Percentiles rank a stretch among this genome's conserved stretches.
Evolutionary conservation across 2,329 filamentous ascomycete species (phyloP).

Genomic region (Didymella arachidicola): DNA sequence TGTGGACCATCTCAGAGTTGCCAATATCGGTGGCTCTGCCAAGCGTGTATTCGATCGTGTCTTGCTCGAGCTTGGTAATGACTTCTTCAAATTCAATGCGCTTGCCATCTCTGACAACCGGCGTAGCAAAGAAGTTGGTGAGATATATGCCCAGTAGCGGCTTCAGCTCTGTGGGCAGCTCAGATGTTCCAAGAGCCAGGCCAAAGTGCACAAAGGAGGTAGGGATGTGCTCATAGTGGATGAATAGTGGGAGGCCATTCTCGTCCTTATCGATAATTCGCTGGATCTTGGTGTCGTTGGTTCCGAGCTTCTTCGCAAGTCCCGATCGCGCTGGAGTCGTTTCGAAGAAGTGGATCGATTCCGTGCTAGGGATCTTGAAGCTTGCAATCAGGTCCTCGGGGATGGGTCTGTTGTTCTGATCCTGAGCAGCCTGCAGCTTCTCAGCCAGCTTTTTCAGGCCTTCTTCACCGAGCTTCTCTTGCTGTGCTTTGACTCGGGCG

Average conservation of each 20-base stretch:
- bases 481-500: constrained; percentile 78
- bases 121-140: constrained; percentile 94
- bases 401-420: constrained; percentile 87
- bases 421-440: constrained; percentile 82
- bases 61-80: constrained; percentile 86
- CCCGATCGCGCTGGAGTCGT: constrained; percentile 86
- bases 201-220: constrained; percentile 91
- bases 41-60: constrained; percentile 85
- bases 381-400: constrained; percentile 80
- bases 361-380: constrained; percentile 82
- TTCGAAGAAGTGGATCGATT: constrained; percentile 94
- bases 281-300: constrained; percentile 74
- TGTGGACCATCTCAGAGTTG: constrained; percentile 80
- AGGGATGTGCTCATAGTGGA: constrained; percentile 96
- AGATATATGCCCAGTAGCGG: constrained; percentile 85
- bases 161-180: constrained; percentile 80
- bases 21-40: constrained; percentile 72
- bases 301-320: constrained; percentile 74
- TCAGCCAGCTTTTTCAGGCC: constrained; percentile 78
- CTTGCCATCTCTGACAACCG: constrained; percentile 78
- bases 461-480: constrained; percentile 79
- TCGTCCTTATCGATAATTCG: constrained; percentile 75
- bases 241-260: constrained; percentile 75
- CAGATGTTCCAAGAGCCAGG: constrained; percentile 78
- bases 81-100: constrained; percentile 88